These are phyloP conservation scores for Kalmanozyma brasiliensis DNA, from an alignment of 1,284 basidiomycete genomes.

Conservation along the genomic window DNA sequence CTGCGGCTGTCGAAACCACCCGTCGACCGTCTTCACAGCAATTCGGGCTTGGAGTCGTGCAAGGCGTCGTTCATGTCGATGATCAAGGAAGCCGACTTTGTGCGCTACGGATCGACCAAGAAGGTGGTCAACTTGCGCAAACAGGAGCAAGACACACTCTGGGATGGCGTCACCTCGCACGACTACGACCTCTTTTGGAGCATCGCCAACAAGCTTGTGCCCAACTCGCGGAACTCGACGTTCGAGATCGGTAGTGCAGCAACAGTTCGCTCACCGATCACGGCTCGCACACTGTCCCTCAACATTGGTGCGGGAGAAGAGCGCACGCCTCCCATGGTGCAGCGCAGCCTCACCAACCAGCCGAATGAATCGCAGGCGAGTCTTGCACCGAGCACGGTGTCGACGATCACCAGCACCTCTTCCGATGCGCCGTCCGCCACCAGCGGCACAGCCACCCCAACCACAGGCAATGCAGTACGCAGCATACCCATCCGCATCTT, in stretches of 20 bases:
- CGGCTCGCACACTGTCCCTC: slow-evolving; percentile 22
- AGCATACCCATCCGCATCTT: slow-evolving; percentile 79
- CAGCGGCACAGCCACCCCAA: slow-evolving; percentile 15
- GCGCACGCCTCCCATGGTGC: slow-evolving; percentile 5
- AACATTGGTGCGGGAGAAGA: slow-evolving; percentile 27
- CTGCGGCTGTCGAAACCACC: slow-evolving; percentile 54
- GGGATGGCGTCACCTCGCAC: slow-evolving; percentile 72
- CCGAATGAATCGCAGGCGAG: slow-evolving; percentile 40
- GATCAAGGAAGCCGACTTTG: slow-evolving; percentile 64
- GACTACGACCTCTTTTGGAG: slow-evolving; percentile 95
- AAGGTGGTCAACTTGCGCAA: slow-evolving; percentile 55
- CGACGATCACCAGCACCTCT: slow-evolving; percentile 35
- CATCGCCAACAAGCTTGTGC: slow-evolving; percentile 82
- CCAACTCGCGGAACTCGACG: slow-evolving; percentile 42
- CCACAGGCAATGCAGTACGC: slow-evolving; percentile 20
- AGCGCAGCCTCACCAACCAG: slow-evolving; percentile 37
- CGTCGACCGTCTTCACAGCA: slow-evolving; percentile 48
- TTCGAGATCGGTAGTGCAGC: neutral
- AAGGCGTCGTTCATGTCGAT: slow-evolving; percentile 59
- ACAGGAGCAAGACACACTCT: slow-evolving; percentile 59
- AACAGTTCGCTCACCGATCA: slow-evolving; percentile 15
- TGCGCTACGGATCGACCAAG: slow-evolving; percentile 59
- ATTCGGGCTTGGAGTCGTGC: slow-evolving; percentile 47
- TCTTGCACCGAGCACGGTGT: slow-evolving; percentile 39
- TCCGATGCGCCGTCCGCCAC: slow-evolving; percentile 21